These are phyloP conservation scores for Neonothopanus nambi DNA, from an alignment of 1,284 basidiomycete species.

Conservation along the genomic window DNA sequence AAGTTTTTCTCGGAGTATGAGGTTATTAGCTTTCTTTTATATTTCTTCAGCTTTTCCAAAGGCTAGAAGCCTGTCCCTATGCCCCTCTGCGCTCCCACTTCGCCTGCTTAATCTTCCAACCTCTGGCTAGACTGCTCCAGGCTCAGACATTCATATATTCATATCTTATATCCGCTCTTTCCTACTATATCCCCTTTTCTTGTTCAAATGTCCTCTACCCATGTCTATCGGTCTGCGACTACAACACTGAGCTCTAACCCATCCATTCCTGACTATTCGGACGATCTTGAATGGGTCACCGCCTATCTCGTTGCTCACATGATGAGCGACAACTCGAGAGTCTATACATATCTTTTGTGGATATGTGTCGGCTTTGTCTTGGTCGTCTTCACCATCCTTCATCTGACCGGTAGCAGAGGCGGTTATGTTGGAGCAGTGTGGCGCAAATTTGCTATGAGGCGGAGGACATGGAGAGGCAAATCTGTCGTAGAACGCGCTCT, in stretches of 20 bases:
- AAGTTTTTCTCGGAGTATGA: no score
- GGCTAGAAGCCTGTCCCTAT: no score
- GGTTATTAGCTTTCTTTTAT: no score
- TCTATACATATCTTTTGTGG: conserved; percentile 61
- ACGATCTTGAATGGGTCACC: conserved; percentile 54
- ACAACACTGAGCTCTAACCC: conserved; percentile 37
- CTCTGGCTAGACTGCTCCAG: conserved; percentile 5
- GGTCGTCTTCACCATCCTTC: conserved; percentile 39
- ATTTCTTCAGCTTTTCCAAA: no score
- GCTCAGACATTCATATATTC: no score
- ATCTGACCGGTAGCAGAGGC: conserved; percentile 41
- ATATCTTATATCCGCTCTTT: background rate
- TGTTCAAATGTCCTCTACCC: conserved; percentile 11
- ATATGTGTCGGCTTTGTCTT: conserved; percentile 44
- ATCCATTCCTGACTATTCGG: conserved; percentile 42
- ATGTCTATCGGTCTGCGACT: conserved; percentile 12
- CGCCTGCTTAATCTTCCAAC: no score
- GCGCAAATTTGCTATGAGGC: conserved; percentile 55
- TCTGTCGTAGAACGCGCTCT: conserved; percentile 2
- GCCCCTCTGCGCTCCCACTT: no score
- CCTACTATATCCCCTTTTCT: conserved; percentile 1
- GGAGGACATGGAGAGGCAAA: conserved; percentile 46
- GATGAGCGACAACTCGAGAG: conserved; percentile 48
- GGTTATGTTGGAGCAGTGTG: conserved; percentile 49
- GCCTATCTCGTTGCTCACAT: conserved; percentile 57